phyloP scores from a whole-genome alignment of 306 rosid genomes.

The Castanopsis chinensis region DNA sequence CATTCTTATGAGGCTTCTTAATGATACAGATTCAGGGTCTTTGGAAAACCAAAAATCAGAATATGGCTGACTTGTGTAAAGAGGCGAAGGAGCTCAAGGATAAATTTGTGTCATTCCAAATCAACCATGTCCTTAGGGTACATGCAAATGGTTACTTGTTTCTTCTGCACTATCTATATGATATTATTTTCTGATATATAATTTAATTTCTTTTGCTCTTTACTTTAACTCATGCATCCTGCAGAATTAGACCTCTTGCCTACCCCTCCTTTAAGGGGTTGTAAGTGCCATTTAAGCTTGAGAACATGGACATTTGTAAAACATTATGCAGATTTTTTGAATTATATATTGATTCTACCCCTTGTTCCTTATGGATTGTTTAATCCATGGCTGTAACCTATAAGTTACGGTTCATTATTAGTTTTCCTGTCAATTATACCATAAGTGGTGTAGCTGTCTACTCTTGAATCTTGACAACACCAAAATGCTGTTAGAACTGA shows the following conservation, averaged over 20 bases:
- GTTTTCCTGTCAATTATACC: too few species aligned
- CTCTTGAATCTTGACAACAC: background rate
- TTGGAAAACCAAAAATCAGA: conserved; percentile 65
- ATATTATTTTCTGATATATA: background rate
- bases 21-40: conserved; percentile 60
- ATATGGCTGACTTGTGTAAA: conserved; percentile 60
- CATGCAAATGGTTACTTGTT: conserved; percentile 17
- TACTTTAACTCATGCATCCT: too few species aligned
- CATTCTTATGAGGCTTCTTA: conserved; percentile 2
- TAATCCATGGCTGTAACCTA: too few species aligned
- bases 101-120: conserved; percentile 63
- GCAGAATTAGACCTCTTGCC: too few species aligned
- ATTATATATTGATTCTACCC: too few species aligned
- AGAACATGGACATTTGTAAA: too few species aligned
- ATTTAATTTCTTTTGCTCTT: background rate
- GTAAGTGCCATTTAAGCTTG: too few species aligned
- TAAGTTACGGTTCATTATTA: too few species aligned
- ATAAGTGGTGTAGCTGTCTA: too few species aligned
- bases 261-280: too few species aligned
- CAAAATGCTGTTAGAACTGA: background rate
- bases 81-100: conserved; percentile 57
- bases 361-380: too few species aligned
- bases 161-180: background rate
- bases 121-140: conserved; percentile 72
- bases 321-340: too few species aligned